Evolutionary conservation across 2,329 filamentous ascomycete species (phyloP), one percentile per base, ranked within the genome.

Genomic region (Botryotinia globosa): DNA sequence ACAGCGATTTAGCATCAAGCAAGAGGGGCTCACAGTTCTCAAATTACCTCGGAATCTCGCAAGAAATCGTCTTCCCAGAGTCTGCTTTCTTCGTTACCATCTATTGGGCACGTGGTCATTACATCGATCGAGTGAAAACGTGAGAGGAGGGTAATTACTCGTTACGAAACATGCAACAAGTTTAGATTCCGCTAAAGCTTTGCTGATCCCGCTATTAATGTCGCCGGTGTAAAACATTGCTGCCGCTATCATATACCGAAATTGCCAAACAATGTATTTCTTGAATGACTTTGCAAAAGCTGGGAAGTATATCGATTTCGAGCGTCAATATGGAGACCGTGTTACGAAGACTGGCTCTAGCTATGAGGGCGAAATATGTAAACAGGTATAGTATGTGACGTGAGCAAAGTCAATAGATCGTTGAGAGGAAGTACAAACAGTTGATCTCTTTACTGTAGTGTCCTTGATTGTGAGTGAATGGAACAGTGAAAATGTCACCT

Each of bases 91-190:
- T 89, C 85, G 58, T 87, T 86, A 69, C 88, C 88, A 81, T 97
- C 93, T 94, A 74, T n/a, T 73, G 37, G 67, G 66, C 65, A 74
- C 34, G n/a, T 42, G 37, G 59, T 71, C 45, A 64, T 48, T 63
- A 63, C n/a, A 18, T 34, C 22, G 66, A 20, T 20, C 20, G 29
- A 32, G n/a, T 51, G 25, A 22, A 56, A 44, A 45, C n/a, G 39
- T 39, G 61, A 54, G 51, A 39, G 25, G 29, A 59, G 48, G 34
- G n/a, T 56, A 72, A 58, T 44, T 74, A 94, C 93, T 91, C 79
- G 90, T 89, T 45, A 97, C 91, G 82, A 98, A 97, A 83, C 94
- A 97, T 44, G 92, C 87, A 0, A 98, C 92, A 29, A 92, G 86
- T 82, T 95, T 97, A 73, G 88, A 85, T 81, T 94, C 86, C 74